phyloP scores from a whole-genome alignment of 495 filamentous ascomycete genomes.

The Terfezia boudieri region DNA sequence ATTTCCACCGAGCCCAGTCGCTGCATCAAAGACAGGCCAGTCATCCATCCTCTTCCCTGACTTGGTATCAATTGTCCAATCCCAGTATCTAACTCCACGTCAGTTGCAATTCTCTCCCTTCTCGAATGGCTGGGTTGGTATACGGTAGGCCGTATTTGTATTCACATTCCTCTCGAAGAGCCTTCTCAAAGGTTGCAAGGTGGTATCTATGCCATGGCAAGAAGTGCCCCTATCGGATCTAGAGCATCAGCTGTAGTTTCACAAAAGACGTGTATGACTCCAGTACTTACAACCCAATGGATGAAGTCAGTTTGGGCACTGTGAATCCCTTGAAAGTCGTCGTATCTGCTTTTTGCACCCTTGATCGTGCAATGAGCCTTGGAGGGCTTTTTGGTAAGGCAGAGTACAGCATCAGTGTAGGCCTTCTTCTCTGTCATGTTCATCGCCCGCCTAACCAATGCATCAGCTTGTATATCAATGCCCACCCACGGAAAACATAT shows the following conservation, averaged over 20 bases:
- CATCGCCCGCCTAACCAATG: constrained; percentile 27
- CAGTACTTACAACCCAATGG: constrained; percentile 23
- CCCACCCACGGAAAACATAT: too few species aligned
- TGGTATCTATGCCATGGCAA: constrained; percentile 53
- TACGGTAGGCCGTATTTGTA: constrained; percentile 35
- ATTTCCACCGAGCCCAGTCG: constrained; percentile 38
- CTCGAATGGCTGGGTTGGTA: background rate
- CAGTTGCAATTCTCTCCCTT: constrained; percentile 4
- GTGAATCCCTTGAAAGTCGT: constrained; percentile 50
- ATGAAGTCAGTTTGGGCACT: constrained; percentile 39
- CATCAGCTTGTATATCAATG: too few species aligned
- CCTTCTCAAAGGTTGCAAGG: constrained; percentile 38
- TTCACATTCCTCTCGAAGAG: constrained; percentile 45
- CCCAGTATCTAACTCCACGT: constrained; percentile 31
- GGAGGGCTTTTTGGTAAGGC: constrained; percentile 32
- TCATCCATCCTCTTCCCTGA: constrained; percentile 26
- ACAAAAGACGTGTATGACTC: constrained; percentile 10
- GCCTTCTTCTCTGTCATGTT: constrained; percentile 26
- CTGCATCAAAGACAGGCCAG: constrained; percentile 45
- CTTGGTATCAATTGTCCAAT: constrained; percentile 30
- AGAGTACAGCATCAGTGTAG: constrained; percentile 43
- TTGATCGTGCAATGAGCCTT: constrained; percentile 19
- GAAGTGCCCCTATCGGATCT: constrained; percentile 29
- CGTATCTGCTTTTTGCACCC: constrained; percentile 33
- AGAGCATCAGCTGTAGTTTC: too few species aligned